Percentiles rank a stretch among this genome's conserved stretches.
These are phyloP conservation scores for Cyclocybe cylindracea DNA, from an alignment of 768 basidiomycete genomes.

Conservation along the genomic window DNA sequence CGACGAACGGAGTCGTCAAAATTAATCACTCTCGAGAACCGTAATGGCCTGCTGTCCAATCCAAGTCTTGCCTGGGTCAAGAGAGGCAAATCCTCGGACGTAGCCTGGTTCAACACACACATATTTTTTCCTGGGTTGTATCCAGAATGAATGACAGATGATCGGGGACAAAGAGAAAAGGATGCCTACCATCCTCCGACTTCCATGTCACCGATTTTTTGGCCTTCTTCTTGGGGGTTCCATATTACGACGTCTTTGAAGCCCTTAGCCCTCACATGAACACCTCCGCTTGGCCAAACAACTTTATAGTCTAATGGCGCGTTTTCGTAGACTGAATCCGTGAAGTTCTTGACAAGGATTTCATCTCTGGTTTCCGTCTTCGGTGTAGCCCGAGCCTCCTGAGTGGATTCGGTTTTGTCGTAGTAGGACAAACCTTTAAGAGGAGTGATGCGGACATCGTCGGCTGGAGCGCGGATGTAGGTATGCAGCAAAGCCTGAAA, in stretches of 20 bases:
- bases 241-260: slow-evolving; percentile 88
- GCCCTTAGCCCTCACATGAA: slow-evolving; percentile 52
- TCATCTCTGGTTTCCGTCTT: slow-evolving; percentile 61
- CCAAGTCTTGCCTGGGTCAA: slow-evolving; percentile 72
- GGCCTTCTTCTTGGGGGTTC: slow-evolving; percentile 84
- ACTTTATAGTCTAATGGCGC: slow-evolving; percentile 57
- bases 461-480: slow-evolving; percentile 73
- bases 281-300: slow-evolving; percentile 56
- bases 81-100: slow-evolving; percentile 68
- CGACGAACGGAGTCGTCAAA: slow-evolving; percentile 15
- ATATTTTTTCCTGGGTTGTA: slow-evolving; percentile 68
- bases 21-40: slow-evolving; percentile 33
- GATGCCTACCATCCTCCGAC: slow-evolving; percentile 74
- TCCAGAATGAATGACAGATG: not conserved
- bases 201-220: slow-evolving; percentile 88
- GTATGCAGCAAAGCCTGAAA: slow-evolving; percentile 96
- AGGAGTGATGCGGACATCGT: slow-evolving; percentile 60
- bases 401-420: slow-evolving; percentile 76
- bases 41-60: slow-evolving; percentile 72
- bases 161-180: not conserved
- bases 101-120: slow-evolving; percentile 92
- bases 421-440: slow-evolving; percentile 67
- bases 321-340: slow-evolving; percentile 80
- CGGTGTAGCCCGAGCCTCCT: slow-evolving; percentile 44
- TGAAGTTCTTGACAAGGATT: slow-evolving; percentile 67